Percentiles rank a stretch among this genome's conserved stretches.
Evolutionary conservation across 148 eudicot species (phyloP).

Genomic region (Chenopodium album): DNA sequence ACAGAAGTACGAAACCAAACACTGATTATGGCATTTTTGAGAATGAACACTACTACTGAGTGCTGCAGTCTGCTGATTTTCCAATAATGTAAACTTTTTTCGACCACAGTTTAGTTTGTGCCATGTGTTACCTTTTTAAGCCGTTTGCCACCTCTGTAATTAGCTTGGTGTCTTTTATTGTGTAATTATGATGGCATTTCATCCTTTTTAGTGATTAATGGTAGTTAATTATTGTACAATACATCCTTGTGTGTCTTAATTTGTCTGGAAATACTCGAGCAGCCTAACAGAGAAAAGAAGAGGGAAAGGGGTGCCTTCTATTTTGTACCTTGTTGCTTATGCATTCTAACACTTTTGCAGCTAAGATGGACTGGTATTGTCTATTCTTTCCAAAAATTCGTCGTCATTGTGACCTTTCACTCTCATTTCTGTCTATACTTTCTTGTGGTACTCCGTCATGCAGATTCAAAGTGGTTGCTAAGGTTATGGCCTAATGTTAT

Average conservation of each 20-base stretch:
- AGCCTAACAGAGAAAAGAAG: constrained; percentile 13
- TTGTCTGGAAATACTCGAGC: background rate
- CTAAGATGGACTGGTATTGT: background rate
- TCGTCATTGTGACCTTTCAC: too few relatives aligned
- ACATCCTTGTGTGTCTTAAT: background rate
- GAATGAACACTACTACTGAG: constrained; percentile 45
- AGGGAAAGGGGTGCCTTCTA: background rate
- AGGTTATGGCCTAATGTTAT: too few relatives aligned
- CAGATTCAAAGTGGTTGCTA: too few relatives aligned
- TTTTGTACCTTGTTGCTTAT: background rate
- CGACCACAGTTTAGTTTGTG: background rate
- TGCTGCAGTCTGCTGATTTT: background rate
- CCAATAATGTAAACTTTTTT: background rate
- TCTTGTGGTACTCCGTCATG: too few relatives aligned
- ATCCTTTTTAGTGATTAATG: constrained; percentile 2
- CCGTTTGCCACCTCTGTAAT: constrained; percentile 1
- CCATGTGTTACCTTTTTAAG: background rate
- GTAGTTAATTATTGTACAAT: constrained; percentile 13
- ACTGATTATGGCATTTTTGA: constrained; percentile 30
- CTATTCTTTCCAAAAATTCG: too few relatives aligned
- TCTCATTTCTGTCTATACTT: too few relatives aligned
- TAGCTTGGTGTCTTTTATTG: background rate
- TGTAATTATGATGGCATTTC: constrained; percentile 15
- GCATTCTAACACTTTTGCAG: background rate
- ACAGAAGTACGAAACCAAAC: constrained; percentile 25